Evolutionary conservation across 805 yeast species (phyloP), one percentile per base, ranked within the genome.

Genomic region (Barnettozyma populi): DNA sequence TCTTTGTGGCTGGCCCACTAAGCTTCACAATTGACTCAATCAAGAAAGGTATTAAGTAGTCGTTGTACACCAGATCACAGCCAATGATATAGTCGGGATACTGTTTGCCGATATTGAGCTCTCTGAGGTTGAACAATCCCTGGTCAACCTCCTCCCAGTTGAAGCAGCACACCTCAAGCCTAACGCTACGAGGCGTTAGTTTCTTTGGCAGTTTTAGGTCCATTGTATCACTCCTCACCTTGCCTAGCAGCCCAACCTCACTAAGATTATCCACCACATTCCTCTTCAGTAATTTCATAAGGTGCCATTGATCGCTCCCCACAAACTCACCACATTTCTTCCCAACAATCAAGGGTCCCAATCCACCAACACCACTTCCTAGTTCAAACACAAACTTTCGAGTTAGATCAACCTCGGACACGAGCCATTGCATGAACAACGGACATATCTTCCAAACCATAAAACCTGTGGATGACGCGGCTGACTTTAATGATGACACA

Each of bases 31-130:
- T 35, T 0, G 86, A 70, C 6, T 61, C 58, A 14, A 81, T 62
- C 49, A 83, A 73, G 47, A 64, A 72, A 0, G 73, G 74, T 3
- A 82, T 71, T 38, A 84, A 62, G 53, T 67, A 82, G 46, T 78
- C 84, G 56, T 83, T 83, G 64, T 83, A 83, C 4, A 83, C 71
- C 6, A 86, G 76, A 57, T 83, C 90, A 55, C 83, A 78, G 0
- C 86, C 85, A 9, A 83, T 57, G 5, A 83, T 66, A 38, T 71
- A 63, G 50, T 77, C 83, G 0, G 79, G 76, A 19, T 36, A 29
- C 3, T 29, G 36, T 1, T 37, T 43, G 1, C 38, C 51, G 0
- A 46, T 44, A 13, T 34, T 47, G 2, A 60, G 8, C 9, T 55
- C 47, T 13, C 39, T 41, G 10, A 69, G 46, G 14, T 57, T 61